phyloP scores from a whole-genome alignment of 345 rosid genomes.

The Gossypium stocksii region DNA sequence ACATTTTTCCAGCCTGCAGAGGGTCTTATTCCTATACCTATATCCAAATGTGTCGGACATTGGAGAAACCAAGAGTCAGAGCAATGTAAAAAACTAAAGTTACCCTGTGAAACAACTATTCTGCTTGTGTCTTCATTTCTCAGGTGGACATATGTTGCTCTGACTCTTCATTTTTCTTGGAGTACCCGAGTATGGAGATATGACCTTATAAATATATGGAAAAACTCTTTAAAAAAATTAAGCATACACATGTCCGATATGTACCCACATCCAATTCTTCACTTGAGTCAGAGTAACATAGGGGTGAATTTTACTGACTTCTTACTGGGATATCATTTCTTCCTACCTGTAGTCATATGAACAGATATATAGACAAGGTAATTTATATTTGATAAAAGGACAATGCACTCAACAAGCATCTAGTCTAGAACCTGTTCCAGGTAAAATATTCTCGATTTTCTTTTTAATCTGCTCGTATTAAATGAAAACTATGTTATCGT shows the following conservation, averaged over 20 bases:
- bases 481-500: constrained; percentile 15
- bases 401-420: not conserved
- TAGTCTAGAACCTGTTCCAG: not conserved
- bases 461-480: not conserved
- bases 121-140: not conserved
- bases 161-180: not conserved
- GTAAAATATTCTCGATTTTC: not conserved
- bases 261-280: not conserved
- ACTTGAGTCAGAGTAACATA: not conserved
- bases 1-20: not conserved
- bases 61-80: not conserved
- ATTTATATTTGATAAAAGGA: not conserved
- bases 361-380: not conserved
- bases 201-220: not conserved
- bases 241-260: not conserved
- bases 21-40: not conserved
- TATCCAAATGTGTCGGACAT: not conserved
- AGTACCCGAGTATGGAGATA: not conserved
- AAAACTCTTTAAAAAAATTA: not conserved
- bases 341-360: not conserved
- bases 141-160: not conserved
- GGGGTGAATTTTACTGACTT: not conserved
- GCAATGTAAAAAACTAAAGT: not conserved
- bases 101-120: not conserved
- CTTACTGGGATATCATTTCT: not conserved